Evolutionary conservation across 768 basidiomycete species (phyloP).

Genomic region (Naganishia vishniacii): DNA sequence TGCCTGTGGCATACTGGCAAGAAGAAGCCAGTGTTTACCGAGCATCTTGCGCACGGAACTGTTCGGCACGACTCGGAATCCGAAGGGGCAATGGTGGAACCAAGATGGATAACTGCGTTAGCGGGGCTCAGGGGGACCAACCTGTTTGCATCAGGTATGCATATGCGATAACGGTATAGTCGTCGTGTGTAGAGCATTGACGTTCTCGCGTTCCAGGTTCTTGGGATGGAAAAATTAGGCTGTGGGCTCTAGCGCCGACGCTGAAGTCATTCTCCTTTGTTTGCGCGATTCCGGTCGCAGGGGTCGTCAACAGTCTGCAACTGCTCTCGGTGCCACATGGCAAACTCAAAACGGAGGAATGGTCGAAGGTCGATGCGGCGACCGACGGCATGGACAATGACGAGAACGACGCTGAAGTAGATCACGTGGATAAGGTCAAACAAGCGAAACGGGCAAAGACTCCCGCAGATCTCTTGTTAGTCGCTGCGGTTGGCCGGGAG

Average conservation of each 20-base stretch:
- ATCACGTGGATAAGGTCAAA: slow-evolving; percentile 15
- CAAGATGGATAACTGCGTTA: slow-evolving; percentile 86
- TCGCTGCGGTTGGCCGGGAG: slow-evolving; percentile 80
- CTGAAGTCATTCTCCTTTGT: slow-evolving; percentile 66
- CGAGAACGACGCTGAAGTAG: slow-evolving; percentile 16
- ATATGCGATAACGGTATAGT: slow-evolving; percentile 31
- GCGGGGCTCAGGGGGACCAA: slow-evolving; percentile 81
- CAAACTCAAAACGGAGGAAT: slow-evolving; percentile 53
- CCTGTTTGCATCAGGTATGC: slow-evolving; percentile 82
- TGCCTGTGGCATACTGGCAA: slow-evolving; percentile 84
- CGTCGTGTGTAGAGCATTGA: too few relatives aligned
- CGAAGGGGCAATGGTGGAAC: slow-evolving; percentile 67
- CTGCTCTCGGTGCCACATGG: slow-evolving; percentile 58
- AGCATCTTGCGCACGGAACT: slow-evolving; percentile 79
- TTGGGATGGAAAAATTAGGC: slow-evolving; percentile 79
- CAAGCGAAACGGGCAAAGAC: slow-evolving; percentile 22
- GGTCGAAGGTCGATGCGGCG: slow-evolving; percentile 32
- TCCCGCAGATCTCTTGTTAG: slow-evolving; percentile 55
- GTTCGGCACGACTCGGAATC: slow-evolving; percentile 65
- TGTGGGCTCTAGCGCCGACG: slow-evolving; percentile 83
- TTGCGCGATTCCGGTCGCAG: slow-evolving; percentile 62
- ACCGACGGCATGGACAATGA: slow-evolving; percentile 28
- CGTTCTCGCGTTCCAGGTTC: too few relatives aligned
- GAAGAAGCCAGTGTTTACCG: slow-evolving; percentile 90
- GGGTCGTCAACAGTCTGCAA: slow-evolving; percentile 87